Evolutionary conservation across 2,329 filamentous ascomycete species (phyloP).

Genomic region (Drechslerella dactyloides): DNA sequence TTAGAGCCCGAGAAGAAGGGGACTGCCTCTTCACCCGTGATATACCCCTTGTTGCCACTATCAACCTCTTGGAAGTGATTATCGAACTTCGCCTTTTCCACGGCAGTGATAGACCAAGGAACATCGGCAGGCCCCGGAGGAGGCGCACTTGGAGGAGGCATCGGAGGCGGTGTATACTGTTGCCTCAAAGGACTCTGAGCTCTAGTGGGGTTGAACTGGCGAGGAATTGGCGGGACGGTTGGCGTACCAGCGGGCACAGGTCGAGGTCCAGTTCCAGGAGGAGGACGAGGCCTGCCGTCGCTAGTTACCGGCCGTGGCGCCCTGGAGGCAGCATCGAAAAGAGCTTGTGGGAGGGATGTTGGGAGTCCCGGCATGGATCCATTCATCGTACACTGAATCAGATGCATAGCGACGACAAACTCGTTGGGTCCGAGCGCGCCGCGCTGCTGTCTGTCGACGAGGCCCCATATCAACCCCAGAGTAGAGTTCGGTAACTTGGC

Average conservation of each 20-base stretch:
- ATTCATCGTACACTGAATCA: conserved; percentile 88
- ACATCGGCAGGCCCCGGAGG: conserved; percentile 61
- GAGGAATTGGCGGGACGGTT: conserved; percentile 73
- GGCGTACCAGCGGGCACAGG: conserved; percentile 60
- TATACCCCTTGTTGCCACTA: conserved; percentile 77
- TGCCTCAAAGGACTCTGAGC: conserved; percentile 68
- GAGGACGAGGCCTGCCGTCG: conserved; percentile 57
- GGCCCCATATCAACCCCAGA: conserved; percentile 92
- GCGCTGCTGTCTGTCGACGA: conserved; percentile 91
- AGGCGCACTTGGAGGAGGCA: conserved; percentile 59
- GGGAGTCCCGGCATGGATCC: conserved; percentile 80
- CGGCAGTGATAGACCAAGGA: conserved; percentile 82
- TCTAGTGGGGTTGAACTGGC: conserved; percentile 72
- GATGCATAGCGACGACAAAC: conserved; percentile 97
- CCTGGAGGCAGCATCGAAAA: conserved; percentile 90
- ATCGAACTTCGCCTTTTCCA: conserved; percentile 88
- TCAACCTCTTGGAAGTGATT: conserved; percentile 83
- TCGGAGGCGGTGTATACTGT: conserved; percentile 60
- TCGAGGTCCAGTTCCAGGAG: conserved; percentile 63
- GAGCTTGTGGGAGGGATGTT: conserved; percentile 76
- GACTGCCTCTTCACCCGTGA: conserved; percentile 93
- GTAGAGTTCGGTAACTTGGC: conserved; percentile 87
- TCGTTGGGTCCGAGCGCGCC: conserved; percentile 85
- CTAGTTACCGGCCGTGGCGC: conserved; percentile 61
- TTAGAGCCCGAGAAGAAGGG: conserved; percentile 92